Evolutionary conservation across 2,329 filamentous ascomycete genomes (phyloP), one percentile per base, ranked within the genome.

Genomic region (Botrytis byssoidea): DNA sequence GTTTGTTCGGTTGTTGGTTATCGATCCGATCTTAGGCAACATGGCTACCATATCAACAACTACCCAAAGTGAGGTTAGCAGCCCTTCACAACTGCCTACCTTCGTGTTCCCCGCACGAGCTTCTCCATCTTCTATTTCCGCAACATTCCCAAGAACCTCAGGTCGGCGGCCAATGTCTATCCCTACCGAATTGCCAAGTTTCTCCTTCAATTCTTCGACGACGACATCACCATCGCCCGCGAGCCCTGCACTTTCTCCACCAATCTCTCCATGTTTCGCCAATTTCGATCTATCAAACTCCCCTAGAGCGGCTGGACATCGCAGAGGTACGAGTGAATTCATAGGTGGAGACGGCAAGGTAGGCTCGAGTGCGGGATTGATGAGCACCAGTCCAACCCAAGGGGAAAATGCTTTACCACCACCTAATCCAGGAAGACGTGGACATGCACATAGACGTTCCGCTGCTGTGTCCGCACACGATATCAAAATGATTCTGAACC

Each of bases 261-360:
- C 88, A n/a, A 87, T 88, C 20, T 82, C 83, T 25, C 87, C 88
- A 59, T 60, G 65, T 40, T 64, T 67, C 51, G 69, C 73, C 14
- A 72, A 66, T 57, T 72, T 72, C 12, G 65, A 69, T 55, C 12
- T 59, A 7, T 74, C 68, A 57, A 71, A 73, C 32, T 81, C 84
- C 10, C 86, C 90, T 29, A 85, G 89, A 74, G 84, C 87, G 37
- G 83, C 84, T 46, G 90, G 91, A 35, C 92, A 94, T 80, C 88
- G 91, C 78, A 89, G 95, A 79, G 92, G 92, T 71, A 92, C 90
- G 42, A 97, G 94, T 81, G 94, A 97, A 81, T 94, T 97, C 79
- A 92, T 97, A 65, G 93, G 93, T 55, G 93, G 92, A 12, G 92
- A 91, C 78, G 84, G 83, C 29, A 83, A 84, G 78, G 76, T 83